Conservation (phyloP, 306 rosid genomes). For the Inga laurina region DNA sequence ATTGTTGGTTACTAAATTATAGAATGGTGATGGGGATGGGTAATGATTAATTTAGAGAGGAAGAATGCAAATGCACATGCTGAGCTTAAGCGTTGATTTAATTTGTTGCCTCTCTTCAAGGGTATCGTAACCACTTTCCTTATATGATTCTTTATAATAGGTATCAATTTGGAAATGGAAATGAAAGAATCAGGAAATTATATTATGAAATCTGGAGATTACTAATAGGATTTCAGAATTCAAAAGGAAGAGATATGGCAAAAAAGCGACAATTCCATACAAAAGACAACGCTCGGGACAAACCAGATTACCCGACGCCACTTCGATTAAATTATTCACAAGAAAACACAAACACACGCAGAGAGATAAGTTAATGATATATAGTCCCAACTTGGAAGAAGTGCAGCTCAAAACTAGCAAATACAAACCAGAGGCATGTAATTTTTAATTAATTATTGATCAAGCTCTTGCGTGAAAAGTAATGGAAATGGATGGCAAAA, state of each 20-base stretch:
- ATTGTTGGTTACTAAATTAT: neutral
- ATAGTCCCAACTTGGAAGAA: conserved; percentile 5
- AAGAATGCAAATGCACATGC: conserved; percentile 30
- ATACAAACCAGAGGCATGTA: conserved; percentile 9
- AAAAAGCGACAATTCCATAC: conserved; percentile 45
- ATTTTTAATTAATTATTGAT: no score
- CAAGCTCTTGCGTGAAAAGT: no score
- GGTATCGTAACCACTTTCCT: conserved; percentile 3
- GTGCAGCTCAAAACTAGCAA: conserved; percentile 38
- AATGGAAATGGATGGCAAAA: no score
- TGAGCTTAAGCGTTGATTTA: neutral
- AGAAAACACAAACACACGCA: conserved; percentile 35
- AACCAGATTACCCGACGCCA: conserved; percentile 6
- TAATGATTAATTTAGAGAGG: neutral
- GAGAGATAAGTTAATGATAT: neutral
- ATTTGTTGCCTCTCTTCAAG: conserved; percentile 18
- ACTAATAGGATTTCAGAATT: no score
- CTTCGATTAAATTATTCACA: conserved; percentile 41
- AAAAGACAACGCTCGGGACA: conserved; percentile 36
- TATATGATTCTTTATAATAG: neutral
- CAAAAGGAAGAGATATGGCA: no score
- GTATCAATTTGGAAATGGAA: no score
- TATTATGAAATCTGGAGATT: no score
- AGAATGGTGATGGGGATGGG: neutral
- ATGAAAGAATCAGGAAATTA: no score